Base-by-base conservation (phyloP, 805 yeast genomes). In the Torulaspora franciscae region DNA sequence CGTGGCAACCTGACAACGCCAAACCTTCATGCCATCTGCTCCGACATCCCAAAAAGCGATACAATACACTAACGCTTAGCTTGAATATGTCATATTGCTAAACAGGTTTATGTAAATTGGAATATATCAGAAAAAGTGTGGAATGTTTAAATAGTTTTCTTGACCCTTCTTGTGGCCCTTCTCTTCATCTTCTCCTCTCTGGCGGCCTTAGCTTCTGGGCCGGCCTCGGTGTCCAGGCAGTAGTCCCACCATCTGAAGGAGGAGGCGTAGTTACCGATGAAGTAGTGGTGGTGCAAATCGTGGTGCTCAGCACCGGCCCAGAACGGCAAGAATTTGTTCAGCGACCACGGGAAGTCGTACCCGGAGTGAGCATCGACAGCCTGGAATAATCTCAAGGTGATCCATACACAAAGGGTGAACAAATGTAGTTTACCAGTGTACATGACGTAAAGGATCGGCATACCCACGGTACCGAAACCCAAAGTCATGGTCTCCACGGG, bases 281-380 rank as follows among this genome's bases (percentile, higher is more conserved):
- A 89, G 69, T 81, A 87, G 64, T 85, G 91, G 67, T 89, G 97
- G 64, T 89, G 97, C 66, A 85, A 85, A 67, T 89, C 97, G 65
- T 89, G 96, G 68, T 89, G 96, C 57, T 85, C 95, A 14, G 96
- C 95, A 51, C 96, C 96, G 3, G 96, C 95, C 96, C 96, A 88
- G 69, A 90, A 76, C 35, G 96, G 95, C 45, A 89, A 63, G 66
- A 89, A 77, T 64, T 87, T 85, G 68, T 86, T 89, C 61, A 89
- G 73, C 2, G 95, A 85, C 85, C 91, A 80, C 45, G 97, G 96
- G 77, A 89, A 89, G 62, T 89, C 96, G 67, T 89, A 90, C 40
- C 96, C 97, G 8, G 96, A 87, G 67, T 89, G 97, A 17, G 96
- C 82, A 64, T 89, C 97, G 46, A 89, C 87, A 13, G 97, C 97